A percentile compares a stretch with the other conserved stretches of the same genome.
Conservation (phyloP, 2,329 filamentous ascomycete genomes). For the Ceratocystis destructans region DNA sequence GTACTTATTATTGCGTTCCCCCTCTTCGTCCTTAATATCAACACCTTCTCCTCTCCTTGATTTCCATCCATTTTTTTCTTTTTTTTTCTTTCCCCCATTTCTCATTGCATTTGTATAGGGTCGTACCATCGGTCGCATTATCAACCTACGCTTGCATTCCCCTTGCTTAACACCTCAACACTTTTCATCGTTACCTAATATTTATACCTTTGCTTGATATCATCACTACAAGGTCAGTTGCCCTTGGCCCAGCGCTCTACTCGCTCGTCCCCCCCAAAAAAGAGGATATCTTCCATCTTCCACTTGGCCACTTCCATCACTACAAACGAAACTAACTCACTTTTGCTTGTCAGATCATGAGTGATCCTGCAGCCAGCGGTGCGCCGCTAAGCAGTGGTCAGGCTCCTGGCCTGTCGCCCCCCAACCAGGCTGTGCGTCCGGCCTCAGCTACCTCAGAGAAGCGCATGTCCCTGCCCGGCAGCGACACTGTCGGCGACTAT, state of each 20-base stretch:
- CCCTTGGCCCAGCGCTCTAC: not conserved
- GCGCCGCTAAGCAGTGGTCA: conserved; percentile 8
- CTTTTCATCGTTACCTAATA: not conserved
- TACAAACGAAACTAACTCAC: not conserved
- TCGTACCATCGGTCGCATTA: no score
- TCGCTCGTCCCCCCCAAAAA: not conserved
- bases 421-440: conserved; percentile 1
- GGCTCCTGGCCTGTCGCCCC: conserved; percentile 1
- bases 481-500: conserved; percentile 26
- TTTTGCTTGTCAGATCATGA: conserved; percentile 3
- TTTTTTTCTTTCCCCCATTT: not conserved
- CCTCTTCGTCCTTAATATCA: not conserved
- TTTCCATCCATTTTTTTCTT: not conserved
- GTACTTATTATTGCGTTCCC: not conserved
- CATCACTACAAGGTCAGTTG: not conserved
- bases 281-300: not conserved
- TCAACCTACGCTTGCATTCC: not conserved
- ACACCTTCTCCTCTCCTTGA: not conserved
- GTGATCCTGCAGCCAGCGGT: conserved; percentile 10
- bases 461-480: conserved; percentile 16
- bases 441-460: conserved; percentile 14
- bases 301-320: not conserved
- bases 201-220: not conserved
- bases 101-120: not conserved
- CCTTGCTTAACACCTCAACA: not conserved